Conservation (phyloP, 768 basidiomycete species). For the Suillus decipiens region DNA sequence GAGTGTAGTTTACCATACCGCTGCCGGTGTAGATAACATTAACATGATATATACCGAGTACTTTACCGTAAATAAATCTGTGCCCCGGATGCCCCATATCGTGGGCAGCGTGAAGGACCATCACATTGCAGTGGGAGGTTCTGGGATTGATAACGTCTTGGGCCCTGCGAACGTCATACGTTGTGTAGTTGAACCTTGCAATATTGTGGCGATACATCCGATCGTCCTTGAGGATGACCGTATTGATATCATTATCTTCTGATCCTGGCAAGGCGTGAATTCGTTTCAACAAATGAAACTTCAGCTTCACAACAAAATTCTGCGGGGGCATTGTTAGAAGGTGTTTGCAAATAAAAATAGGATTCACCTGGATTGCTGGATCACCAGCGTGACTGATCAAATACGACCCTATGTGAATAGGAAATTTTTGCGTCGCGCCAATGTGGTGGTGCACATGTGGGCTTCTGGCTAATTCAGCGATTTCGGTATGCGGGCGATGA, state of each 20-base stretch:
- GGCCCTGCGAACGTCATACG: not conserved
- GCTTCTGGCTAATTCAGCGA: no score
- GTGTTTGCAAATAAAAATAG: no score
- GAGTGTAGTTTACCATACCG: not conserved
- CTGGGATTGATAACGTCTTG: conserved; percentile 1
- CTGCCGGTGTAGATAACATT: conserved; percentile 5
- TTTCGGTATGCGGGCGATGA: no score
- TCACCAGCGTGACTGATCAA: not conserved
- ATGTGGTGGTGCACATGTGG: conserved; percentile 6
- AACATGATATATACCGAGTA: conserved; percentile 11
- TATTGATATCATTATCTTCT: conserved; percentile 41
- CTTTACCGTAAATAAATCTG: not conserved
- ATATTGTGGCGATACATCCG: not conserved
- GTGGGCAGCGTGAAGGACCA: not conserved
- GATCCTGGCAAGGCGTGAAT: conserved; percentile 30
- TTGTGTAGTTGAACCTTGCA: conserved; percentile 6
- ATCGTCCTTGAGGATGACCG: not conserved
- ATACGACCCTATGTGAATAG: conserved; percentile 19
- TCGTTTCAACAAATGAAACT: no score
- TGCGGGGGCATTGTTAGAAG: not conserved
- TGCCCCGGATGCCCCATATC: not conserved
- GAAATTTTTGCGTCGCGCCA: conserved; percentile 12
- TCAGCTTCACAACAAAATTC: not conserved
- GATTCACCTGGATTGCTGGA: no score
- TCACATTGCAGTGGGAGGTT: not conserved